Base-by-base conservation (phyloP, 192 early-diverging fungal species). In the Oehlia diaphana region DNA sequence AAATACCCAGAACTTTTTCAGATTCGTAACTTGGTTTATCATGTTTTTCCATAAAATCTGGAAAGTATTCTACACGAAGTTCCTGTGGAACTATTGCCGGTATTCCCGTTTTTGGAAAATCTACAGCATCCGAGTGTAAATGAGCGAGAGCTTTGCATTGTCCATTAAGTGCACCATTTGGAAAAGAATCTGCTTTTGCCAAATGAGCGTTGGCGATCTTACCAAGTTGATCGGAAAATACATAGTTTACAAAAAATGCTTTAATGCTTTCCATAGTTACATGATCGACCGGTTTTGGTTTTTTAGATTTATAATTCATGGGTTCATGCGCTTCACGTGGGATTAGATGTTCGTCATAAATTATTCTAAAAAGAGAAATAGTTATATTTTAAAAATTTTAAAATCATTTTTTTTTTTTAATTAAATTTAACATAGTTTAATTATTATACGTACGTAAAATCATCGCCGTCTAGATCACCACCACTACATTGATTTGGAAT, bases 391-490 rank as follows among this genome's bases (percentile, higher is more conserved):
- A n/a, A n/a, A n/a, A n/a, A n/a, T n/a, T n/a, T n/a, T n/a, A n/a
- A n/a, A n/a, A n/a, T n/a, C n/a, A n/a, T n/a, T n/a, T n/a, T n/a
- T n/a, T n/a, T n/a, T n/a, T n/a, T n/a, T n/a, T n/a, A n/a, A n/a
- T n/a, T n/a, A 31, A 23, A 58, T 2, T 42, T 6, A 26, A 23
- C 19, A 3, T 16, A 58, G 33, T 47, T 21, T 21, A 2, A 5
- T 58, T 9, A 47, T 47, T 12, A 0, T 33, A 68, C 86, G 79
- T 83, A 92, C 89, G 87, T 91, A 78, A 80, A 92, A 76, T 89
- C 88, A 84, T 95, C 94, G 26, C 94, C 94, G 76, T 95, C 94
- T 9, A 95, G 81, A 85, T 95, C 94, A 13, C 94, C 94, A 63
- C 94, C 94, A 74, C 88, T 87, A 74, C 94, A 92, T 89, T 91